Evolutionary conservation across 441 rosid genomes (phyloP).

Genomic region (Cnidoscolus chayamansa): DNA sequence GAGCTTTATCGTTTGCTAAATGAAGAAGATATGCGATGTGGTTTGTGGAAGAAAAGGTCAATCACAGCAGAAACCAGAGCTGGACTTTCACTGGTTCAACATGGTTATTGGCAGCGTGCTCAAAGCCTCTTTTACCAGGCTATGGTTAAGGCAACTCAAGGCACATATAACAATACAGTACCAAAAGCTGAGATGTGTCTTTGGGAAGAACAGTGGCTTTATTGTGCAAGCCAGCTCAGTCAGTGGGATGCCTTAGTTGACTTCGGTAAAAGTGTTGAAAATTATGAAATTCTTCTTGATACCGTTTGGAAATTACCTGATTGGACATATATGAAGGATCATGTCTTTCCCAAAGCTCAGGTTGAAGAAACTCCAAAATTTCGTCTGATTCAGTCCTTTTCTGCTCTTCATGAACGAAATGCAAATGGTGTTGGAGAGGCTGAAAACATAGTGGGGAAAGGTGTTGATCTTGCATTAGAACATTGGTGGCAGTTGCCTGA

Average conservation of each 20-base stretch:
- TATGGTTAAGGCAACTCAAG: slow-evolving; percentile 98
- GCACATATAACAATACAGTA: slow-evolving; percentile 85
- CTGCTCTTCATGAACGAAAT: slow-evolving; percentile 85
- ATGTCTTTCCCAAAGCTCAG: slow-evolving; percentile 94
- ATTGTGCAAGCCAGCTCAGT: slow-evolving; percentile 89
- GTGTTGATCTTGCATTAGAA: slow-evolving; percentile 91
- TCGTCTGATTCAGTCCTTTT: slow-evolving; percentile 84
- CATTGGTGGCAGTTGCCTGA: slow-evolving; percentile 99
- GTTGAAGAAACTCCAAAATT: slow-evolving; percentile 97
- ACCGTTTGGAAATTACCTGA: slow-evolving; percentile 95
- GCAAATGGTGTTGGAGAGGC: slow-evolving; percentile 80
- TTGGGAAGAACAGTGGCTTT: slow-evolving; percentile 99
- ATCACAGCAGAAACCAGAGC: slow-evolving; percentile 90
- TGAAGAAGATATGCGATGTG: slow-evolving; percentile 99
- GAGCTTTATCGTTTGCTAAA: slow-evolving; percentile 91
- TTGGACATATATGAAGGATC: slow-evolving; percentile 93
- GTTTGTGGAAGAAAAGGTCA: slow-evolving; percentile 94
- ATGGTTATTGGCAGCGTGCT: slow-evolving; percentile 97
- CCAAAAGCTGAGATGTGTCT: slow-evolving; percentile 99
- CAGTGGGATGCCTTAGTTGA: slow-evolving; percentile 98
- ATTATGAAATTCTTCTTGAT: slow-evolving; percentile 93
- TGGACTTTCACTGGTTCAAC: slow-evolving; percentile 94
- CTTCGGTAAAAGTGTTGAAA: slow-evolving; percentile 86
- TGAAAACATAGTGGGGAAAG: slow-evolving; percentile 79
- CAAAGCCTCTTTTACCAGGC: slow-evolving; percentile 94